Conservation (phyloP, 805 yeast genomes). For the Schwanniomyces vanrijiae region DNA sequence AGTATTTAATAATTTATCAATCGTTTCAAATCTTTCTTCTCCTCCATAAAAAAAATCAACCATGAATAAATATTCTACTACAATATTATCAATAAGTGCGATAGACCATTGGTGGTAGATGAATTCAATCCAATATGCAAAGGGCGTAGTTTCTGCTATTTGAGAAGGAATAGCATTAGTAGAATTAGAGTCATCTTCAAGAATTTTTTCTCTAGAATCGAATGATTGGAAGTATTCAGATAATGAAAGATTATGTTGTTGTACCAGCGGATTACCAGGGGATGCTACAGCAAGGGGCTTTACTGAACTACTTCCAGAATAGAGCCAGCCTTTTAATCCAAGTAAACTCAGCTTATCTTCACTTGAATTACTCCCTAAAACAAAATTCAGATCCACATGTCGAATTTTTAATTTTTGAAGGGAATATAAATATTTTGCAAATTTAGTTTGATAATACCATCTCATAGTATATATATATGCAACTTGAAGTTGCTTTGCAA, state of each 20-base stretch:
- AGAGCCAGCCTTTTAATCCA: slow-evolving; percentile 27
- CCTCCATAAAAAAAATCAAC: slow-evolving; percentile 65
- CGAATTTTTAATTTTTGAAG: slow-evolving; percentile 61
- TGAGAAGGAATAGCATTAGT: slow-evolving; percentile 71
- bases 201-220: slow-evolving; percentile 59
- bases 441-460: slow-evolving; percentile 87
- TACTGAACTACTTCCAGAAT: slow-evolving; percentile 5
- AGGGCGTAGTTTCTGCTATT: slow-evolving; percentile 76
- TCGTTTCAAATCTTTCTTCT: slow-evolving; percentile 31
- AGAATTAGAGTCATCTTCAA: slow-evolving; percentile 46
- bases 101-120: slow-evolving; percentile 71
- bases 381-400: slow-evolving; percentile 53
- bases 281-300: background rate
- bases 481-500: slow-evolving; percentile 70
- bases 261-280: slow-evolving; percentile 3
- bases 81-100: slow-evolving; percentile 73
- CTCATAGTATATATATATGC: slow-evolving; percentile 88
- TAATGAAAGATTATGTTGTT: slow-evolving; percentile 20
- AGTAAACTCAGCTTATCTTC: slow-evolving; percentile 20
- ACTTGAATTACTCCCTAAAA: slow-evolving; percentile 48
- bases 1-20: slow-evolving; percentile 14
- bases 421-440: slow-evolving; percentile 72
- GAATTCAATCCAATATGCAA: slow-evolving; percentile 67
- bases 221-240: slow-evolving; percentile 55
- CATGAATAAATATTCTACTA: slow-evolving; percentile 74